These are phyloP conservation scores for Beauveria rudraprayagi DNA, from an alignment of 2,329 filamentous ascomycete genomes.

Conservation along the genomic window DNA sequence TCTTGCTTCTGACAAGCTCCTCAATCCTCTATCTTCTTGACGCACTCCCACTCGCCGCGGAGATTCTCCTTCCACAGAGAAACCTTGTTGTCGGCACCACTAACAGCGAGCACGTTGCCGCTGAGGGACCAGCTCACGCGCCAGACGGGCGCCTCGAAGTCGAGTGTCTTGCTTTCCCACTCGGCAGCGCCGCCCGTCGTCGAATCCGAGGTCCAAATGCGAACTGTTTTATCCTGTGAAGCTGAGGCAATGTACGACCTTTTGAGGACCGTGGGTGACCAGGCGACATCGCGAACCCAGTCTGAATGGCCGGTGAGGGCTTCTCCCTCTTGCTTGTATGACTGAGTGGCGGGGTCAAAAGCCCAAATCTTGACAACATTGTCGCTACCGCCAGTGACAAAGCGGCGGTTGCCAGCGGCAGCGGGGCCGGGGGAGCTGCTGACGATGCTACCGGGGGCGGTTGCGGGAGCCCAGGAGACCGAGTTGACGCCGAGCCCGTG, in stretches of 20 bases:
- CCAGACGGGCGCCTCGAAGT: constrained; percentile 87
- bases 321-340: constrained; percentile 54
- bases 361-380: constrained; percentile 92
- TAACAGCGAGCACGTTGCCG: constrained; percentile 91
- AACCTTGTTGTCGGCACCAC: constrained; percentile 91
- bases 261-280: constrained; percentile 89
- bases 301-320: constrained; percentile 76
- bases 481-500: constrained; percentile 93
- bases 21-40: constrained; percentile 92
- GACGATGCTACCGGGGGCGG: constrained; percentile 74
- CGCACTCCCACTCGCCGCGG: constrained; percentile 91
- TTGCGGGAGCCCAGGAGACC: constrained; percentile 88
- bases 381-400: constrained; percentile 92
- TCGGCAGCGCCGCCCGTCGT: constrained; percentile 51
- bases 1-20: background rate
- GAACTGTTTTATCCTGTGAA: constrained; percentile 92
- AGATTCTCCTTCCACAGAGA: constrained; percentile 98
- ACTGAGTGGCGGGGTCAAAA: constrained; percentile 56
- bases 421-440: constrained; percentile 57
- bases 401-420: constrained; percentile 61
- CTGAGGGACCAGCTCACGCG: constrained; percentile 96
- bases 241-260: constrained; percentile 96
- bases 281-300: constrained; percentile 96
- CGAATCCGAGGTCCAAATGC: constrained; percentile 82
- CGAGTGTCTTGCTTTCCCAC: constrained; percentile 79